These are phyloP conservation scores for Diaporthe sp. DNA, from an alignment of 2,329 filamentous ascomycete species.

Conservation along the genomic window DNA sequence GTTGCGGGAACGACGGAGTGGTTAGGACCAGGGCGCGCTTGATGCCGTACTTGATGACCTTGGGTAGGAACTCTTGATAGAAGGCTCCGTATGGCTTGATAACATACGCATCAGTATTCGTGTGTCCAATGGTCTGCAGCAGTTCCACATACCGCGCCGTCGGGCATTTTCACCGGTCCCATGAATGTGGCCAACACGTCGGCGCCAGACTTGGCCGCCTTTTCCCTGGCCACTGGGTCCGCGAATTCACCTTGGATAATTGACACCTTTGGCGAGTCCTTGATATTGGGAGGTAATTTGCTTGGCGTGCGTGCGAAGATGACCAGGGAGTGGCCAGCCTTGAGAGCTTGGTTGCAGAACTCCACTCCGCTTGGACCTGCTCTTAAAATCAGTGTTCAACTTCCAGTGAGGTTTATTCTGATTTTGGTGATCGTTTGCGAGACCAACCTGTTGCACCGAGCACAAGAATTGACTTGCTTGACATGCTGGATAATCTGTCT, in stretches of 20 bases:
- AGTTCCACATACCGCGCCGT: neutral
- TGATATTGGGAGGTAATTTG: neutral
- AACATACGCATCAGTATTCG: neutral
- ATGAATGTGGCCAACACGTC: neutral
- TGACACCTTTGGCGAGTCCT: neutral
- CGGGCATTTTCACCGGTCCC: neutral
- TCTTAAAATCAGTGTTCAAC: neutral
- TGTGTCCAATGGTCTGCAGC: neutral
- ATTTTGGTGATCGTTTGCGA: neutral
- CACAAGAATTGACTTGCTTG: neutral
- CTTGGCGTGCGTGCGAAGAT: neutral
- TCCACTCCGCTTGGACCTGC: neutral
- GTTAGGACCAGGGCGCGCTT: neutral
- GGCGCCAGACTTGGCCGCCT: neutral
- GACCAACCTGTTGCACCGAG: neutral
- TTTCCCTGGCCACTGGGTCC: neutral
- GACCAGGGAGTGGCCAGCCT: constrained; percentile 5
- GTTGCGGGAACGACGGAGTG: neutral
- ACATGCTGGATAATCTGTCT: neutral
- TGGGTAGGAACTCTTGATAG: neutral
- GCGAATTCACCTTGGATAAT: neutral
- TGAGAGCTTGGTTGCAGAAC: constrained; percentile 4
- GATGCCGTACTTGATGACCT: neutral
- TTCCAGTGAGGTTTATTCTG: neutral
- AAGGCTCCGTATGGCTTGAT: neutral